A percentile compares a stretch with the other conserved stretches of the same genome.
Conservation (phyloP, 129 eudicot genomes). For the Helianthus tuberosus region DNA sequence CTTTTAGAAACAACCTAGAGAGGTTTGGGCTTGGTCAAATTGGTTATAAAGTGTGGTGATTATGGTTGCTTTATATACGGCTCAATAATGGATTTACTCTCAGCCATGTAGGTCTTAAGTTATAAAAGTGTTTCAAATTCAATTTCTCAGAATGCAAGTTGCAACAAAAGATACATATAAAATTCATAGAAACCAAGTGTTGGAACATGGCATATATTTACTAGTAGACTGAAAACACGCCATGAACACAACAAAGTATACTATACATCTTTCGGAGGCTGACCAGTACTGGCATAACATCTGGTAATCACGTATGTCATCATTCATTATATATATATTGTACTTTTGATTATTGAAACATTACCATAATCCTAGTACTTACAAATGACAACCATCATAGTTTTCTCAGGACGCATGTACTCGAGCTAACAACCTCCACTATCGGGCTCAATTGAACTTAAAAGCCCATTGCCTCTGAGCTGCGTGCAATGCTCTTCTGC, state of each 20-base stretch:
- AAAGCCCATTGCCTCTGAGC: constrained; percentile 88
- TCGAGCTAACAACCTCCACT: constrained; percentile 67
- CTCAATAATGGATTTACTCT: no score
- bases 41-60: no score
- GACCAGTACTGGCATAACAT: constrained; percentile 12
- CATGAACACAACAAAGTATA: constrained; percentile 33
- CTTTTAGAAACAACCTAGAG: no score
- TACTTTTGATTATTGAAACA: constrained; percentile 35
- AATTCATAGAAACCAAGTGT: constrained; percentile 3
- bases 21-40: no score
- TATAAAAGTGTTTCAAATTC: no score
- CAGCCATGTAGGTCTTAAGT: no score
- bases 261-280: constrained; percentile 34
- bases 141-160: not conserved
- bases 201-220: constrained; percentile 9
- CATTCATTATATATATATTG: constrained; percentile 32
- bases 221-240: constrained; percentile 22
- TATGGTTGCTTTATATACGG: no score
- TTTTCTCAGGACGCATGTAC: not conserved
- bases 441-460: constrained; percentile 92
- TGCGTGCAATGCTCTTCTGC: constrained; percentile 97
- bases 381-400: constrained; percentile 26
- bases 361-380: constrained; percentile 37
- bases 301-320: constrained; percentile 29
- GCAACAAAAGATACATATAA: not conserved